These are phyloP conservation scores for Fraxinus greggii DNA, from an alignment of 305 asterid species.

Conservation along the genomic window DNA sequence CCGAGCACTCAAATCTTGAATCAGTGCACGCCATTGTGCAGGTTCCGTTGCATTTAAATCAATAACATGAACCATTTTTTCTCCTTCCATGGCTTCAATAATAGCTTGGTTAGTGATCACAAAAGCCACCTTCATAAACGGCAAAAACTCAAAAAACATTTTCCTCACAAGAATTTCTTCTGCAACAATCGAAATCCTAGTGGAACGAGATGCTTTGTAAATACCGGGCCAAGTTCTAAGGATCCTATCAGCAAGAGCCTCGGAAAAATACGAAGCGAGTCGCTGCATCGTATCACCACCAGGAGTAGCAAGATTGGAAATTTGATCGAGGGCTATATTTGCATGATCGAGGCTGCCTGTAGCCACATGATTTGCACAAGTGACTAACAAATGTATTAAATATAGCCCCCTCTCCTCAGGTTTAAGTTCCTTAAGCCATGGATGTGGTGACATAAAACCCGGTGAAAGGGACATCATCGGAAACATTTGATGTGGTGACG, in stretches of 20 bases:
- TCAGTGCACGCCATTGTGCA: constrained; percentile 77
- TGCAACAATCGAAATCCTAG: constrained; percentile 40
- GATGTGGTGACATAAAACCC: constrained; percentile 56
- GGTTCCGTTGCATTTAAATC: constrained; percentile 75
- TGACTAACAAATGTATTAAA: constrained; percentile 69
- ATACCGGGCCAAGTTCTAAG: constrained; percentile 84
- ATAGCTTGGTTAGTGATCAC: constrained; percentile 79
- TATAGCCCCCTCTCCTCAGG: constrained; percentile 90
- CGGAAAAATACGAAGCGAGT: constrained; percentile 84
- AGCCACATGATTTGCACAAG: constrained; percentile 84
- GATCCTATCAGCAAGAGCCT: constrained; percentile 79
- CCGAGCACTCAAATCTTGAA: constrained; percentile 76
- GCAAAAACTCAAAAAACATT: constrained; percentile 72
- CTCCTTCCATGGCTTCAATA: constrained; percentile 94
- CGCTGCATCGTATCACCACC: constrained; percentile 95
- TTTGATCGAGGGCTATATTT: constrained; percentile 81
- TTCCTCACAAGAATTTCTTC: constrained; percentile 65
- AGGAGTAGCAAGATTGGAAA: constrained; percentile 78
- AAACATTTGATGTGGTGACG: constrained; percentile 62
- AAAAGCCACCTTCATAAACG: constrained; percentile 75
- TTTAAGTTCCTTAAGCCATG: constrained; percentile 76
- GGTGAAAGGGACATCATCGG: constrained; percentile 61
- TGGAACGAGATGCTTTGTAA: constrained; percentile 67
- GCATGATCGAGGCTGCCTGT: constrained; percentile 76
- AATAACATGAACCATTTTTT: constrained; percentile 80